Evolutionary conservation across 164 flowering plant genomes (phyloP).

Genomic region (Cinnamomum micranthum): DNA sequence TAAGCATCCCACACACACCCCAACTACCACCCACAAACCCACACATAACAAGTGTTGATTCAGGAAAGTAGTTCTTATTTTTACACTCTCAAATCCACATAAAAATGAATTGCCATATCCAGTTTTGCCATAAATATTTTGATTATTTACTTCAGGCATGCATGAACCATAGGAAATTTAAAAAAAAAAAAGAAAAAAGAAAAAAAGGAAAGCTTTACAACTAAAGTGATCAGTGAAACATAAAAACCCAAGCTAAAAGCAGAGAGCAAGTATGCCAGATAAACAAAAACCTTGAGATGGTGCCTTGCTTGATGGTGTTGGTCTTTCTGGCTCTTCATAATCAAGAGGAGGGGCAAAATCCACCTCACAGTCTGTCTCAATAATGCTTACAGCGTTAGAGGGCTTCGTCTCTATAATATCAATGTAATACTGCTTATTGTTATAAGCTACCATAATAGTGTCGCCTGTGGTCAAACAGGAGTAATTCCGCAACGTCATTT

Average conservation of each 20-base stretch:
- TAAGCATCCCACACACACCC: too few relatives aligned
- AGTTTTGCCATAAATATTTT: too few relatives aligned
- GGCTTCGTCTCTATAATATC: conserved; percentile 90
- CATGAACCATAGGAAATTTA: background rate
- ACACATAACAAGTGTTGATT: too few relatives aligned
- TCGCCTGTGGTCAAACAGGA: conserved; percentile 89
- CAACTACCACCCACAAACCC: too few relatives aligned
- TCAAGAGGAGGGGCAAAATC: conserved; percentile 96
- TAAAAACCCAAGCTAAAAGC: background rate
- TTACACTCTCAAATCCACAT: too few relatives aligned
- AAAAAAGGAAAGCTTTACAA: background rate
- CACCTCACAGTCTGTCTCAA: conserved; percentile 94
- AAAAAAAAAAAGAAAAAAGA: too few relatives aligned
- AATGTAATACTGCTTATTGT: conserved; percentile 75
- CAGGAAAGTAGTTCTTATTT: too few relatives aligned
- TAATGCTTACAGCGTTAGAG: conserved; percentile 68
- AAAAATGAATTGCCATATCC: too few relatives aligned
- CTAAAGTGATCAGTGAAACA: background rate
- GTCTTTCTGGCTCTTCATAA: conserved; percentile 74
- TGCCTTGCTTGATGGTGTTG: conserved; percentile 40
- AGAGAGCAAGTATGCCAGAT: background rate
- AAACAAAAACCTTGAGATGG: conserved; percentile 46
- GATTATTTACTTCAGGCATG: background rate
- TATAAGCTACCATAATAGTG: conserved; percentile 83
- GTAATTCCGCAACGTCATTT: conserved; percentile 81